Percentiles rank a stretch among this genome's conserved stretches.
phyloP scores from a whole-genome alignment of 805 yeast genomes.

The Saccharomycopsis fermentans region DNA sequence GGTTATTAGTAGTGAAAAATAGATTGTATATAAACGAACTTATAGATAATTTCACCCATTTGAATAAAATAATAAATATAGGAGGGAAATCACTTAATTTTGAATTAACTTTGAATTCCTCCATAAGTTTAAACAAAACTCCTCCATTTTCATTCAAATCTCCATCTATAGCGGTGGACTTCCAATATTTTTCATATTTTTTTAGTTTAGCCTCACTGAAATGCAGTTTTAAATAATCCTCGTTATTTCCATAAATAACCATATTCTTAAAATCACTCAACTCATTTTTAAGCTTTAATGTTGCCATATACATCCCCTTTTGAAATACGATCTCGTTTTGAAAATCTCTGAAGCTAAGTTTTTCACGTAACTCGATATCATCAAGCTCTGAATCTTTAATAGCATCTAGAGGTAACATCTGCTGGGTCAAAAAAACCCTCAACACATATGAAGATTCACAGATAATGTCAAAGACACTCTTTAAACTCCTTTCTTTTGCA shows the following conservation, averaged over 20 bases:
- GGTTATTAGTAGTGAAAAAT: slow-evolving; percentile 68
- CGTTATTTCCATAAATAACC: slow-evolving; percentile 7
- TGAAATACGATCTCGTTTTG: slow-evolving; percentile 67
- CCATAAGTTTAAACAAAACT: slow-evolving; percentile 52
- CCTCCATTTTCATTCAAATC: not conserved
- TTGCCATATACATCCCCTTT: slow-evolving; percentile 40
- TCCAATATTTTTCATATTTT: slow-evolving; percentile 24
- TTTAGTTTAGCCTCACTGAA: slow-evolving; percentile 35
- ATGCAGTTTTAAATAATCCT: slow-evolving; percentile 5
- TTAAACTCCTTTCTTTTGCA: not conserved
- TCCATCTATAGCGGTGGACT: slow-evolving; percentile 26
- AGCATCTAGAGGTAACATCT: slow-evolving; percentile 21
- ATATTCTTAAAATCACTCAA: slow-evolving; percentile 12
- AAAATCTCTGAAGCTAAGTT: slow-evolving; percentile 50
- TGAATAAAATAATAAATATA: slow-evolving; percentile 56
- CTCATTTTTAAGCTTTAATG: slow-evolving; percentile 23
- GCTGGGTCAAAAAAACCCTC: slow-evolving; percentile 41
- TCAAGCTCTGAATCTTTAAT: slow-evolving; percentile 26
- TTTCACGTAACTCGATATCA: slow-evolving; percentile 51
- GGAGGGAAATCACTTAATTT: slow-evolving; percentile 53
- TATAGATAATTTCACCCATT: slow-evolving; percentile 73
- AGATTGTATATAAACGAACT: slow-evolving; percentile 78
- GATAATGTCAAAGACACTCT: not conserved
- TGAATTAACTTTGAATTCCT: slow-evolving; percentile 50
- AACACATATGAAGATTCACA: slow-evolving; percentile 56